Conservation (phyloP, 2,329 filamentous ascomycete species). For the Penicillium olsonii region DNA sequence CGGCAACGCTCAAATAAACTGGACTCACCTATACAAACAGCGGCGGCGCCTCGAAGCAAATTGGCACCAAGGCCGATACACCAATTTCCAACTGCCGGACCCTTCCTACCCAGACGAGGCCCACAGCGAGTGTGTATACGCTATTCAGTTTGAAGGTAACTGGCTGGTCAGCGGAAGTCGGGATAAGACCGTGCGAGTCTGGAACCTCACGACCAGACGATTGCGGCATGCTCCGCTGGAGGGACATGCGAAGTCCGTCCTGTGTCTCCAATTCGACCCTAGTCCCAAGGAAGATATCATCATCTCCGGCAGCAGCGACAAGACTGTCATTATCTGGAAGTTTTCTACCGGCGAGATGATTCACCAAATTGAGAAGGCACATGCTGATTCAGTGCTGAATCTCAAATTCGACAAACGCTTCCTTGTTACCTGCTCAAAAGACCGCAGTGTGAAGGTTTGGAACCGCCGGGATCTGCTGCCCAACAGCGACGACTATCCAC, state of each 20-base stretch:
- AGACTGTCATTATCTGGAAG: slow-evolving; percentile 84
- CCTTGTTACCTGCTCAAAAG: slow-evolving; percentile 94
- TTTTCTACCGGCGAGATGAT: slow-evolving; percentile 88
- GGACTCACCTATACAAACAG: slow-evolving; percentile 91
- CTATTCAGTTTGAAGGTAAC: slow-evolving; percentile 81
- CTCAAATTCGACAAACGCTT: slow-evolving; percentile 89
- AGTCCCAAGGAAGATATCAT: slow-evolving; percentile 84
- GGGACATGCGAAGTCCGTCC: slow-evolving; percentile 81
- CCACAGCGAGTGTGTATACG: slow-evolving; percentile 92
- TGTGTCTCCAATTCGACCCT: slow-evolving; percentile 94
- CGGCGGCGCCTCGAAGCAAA: slow-evolving; percentile 82
- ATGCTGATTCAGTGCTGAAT: slow-evolving; percentile 89
- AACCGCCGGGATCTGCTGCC: slow-evolving; percentile 69
- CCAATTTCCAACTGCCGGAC: slow-evolving; percentile 88
- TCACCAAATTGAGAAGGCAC: slow-evolving; percentile 73
- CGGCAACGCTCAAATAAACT: slow-evolving; percentile 67
- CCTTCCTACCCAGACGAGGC: slow-evolving; percentile 77
- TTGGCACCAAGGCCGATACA: slow-evolving; percentile 80
- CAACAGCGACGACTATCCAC: slow-evolving; percentile 48
- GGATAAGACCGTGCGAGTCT: slow-evolving; percentile 83
- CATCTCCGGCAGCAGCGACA: slow-evolving; percentile 94
- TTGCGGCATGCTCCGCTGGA: slow-evolving; percentile 71
- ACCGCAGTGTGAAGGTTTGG: slow-evolving; percentile 96
- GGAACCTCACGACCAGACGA: slow-evolving; percentile 81
- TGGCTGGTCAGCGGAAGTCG: slow-evolving; percentile 92